Evolutionary conservation across 1,139 yeast genomes (phyloP).

Genomic region (Debaryomycetaceae sp.): DNA sequence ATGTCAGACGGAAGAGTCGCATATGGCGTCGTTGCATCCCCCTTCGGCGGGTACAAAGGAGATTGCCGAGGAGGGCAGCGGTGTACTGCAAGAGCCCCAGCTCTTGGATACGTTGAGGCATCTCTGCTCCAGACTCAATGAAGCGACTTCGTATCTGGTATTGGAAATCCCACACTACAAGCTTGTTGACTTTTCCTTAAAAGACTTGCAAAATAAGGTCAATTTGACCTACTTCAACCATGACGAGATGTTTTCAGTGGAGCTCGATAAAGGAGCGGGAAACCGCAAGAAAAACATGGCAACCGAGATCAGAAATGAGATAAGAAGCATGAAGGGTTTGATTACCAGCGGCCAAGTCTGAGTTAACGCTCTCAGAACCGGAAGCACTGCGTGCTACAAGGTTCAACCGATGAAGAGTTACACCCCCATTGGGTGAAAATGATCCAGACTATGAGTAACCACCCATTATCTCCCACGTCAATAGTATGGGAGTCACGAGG

Average conservation of each 20-base stretch:
- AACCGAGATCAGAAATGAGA: slow-evolving; percentile 36
- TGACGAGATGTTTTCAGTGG: slow-evolving; percentile 23
- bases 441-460: too few species aligned
- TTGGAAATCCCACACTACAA: slow-evolving; percentile 36
- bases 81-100: slow-evolving; percentile 23
- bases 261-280: slow-evolving; percentile 5
- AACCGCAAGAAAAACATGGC: slow-evolving; percentile 29
- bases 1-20: slow-evolving; percentile 34
- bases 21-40: slow-evolving; percentile 8
- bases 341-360: slow-evolving; percentile 42
- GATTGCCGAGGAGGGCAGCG: slow-evolving; percentile 17
- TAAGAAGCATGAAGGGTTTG: slow-evolving; percentile 43
- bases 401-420: too few species aligned
- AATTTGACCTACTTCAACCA: slow-evolving; percentile 35
- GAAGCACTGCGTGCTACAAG: too few species aligned
- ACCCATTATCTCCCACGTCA: too few species aligned
- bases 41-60: slow-evolving; percentile 4
- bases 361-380: neutral
- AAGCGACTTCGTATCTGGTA: slow-evolving; percentile 28
- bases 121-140: slow-evolving; percentile 19
- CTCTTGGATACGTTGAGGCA: slow-evolving; percentile 22
- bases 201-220: slow-evolving; percentile 35
- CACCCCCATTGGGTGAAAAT: too few species aligned
- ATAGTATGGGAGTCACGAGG: too few species aligned
- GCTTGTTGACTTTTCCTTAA: slow-evolving; percentile 25